These are phyloP conservation scores for Diaporthe helianthi DNA, from an alignment of 2,329 filamentous ascomycete species.

Conservation along the genomic window DNA sequence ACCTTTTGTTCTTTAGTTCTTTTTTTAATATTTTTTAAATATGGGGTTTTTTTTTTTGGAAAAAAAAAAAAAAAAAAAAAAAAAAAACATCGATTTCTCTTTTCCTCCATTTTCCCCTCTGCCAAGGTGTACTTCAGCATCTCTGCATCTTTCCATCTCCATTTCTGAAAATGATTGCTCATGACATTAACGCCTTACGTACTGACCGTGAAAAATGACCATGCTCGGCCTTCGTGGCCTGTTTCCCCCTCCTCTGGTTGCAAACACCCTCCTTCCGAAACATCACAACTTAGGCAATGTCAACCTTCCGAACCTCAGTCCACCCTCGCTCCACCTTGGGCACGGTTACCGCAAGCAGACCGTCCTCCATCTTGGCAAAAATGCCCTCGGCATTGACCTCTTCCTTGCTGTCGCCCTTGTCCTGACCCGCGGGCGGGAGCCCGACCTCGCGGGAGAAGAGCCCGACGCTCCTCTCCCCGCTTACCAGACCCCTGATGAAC, in stretches of 20 bases:
- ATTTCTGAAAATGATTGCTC: not conserved
- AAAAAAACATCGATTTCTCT: too few relatives aligned
- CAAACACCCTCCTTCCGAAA: constrained; percentile 39
- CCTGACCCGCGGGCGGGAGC: constrained; percentile 55
- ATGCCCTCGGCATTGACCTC: constrained; percentile 73
- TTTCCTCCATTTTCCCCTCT: not conserved
- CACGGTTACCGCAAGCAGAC: constrained; percentile 77
- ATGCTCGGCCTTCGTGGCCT: not conserved
- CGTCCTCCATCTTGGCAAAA: constrained; percentile 79
- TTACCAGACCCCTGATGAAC: constrained; percentile 67
- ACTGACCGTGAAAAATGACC: not conserved
- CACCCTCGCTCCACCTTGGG: constrained; percentile 74
- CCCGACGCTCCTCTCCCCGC: constrained; percentile 74
- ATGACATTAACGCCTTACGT: not conserved
- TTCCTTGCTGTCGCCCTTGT: constrained; percentile 55
- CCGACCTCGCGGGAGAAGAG: constrained; percentile 75
- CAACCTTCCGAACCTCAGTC: constrained; percentile 67
- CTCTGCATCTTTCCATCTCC: not conserved
- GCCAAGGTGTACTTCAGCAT: too few relatives aligned
- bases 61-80: too few relatives aligned
- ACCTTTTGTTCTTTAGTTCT: constrained; percentile 28
- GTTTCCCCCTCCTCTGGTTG: not conserved
- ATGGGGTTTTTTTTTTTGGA: constrained; percentile 13
- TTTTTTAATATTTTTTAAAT: constrained; percentile 19
- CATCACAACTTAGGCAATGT: constrained; percentile 47